These are phyloP conservation scores for Endoconidiophora polonica DNA, from an alignment of 2,329 filamentous ascomycete genomes.

Conservation along the genomic window DNA sequence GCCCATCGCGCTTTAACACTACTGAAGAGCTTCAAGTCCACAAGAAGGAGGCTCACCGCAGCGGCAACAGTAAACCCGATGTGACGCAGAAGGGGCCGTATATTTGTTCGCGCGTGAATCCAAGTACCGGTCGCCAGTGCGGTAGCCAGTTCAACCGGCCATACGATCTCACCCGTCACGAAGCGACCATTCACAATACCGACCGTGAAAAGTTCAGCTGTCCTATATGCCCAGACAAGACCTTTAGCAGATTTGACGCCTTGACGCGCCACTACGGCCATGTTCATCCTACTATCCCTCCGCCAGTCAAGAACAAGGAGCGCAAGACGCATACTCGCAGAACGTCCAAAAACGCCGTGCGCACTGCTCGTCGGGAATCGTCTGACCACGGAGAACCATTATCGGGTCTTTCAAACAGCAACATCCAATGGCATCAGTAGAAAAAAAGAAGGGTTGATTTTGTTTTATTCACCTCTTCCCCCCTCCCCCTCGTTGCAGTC, in stretches of 20 bases:
- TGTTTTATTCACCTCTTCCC: background rate
- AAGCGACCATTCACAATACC: conserved; percentile 93
- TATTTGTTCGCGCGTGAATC: conserved; percentile 83
- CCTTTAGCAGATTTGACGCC: conserved; percentile 88
- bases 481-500: no score
- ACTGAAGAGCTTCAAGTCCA: conserved; percentile 81
- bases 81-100: conserved; percentile 77
- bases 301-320: conserved; percentile 42
- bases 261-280: conserved; percentile 88
- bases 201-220: conserved; percentile 91
- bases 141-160: conserved; percentile 87
- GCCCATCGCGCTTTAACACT: conserved; percentile 73
- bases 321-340: conserved; percentile 4
- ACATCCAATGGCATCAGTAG: background rate
- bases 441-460: background rate
- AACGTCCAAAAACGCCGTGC: background rate
- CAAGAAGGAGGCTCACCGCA: conserved; percentile 82
- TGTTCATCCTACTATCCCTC: conserved; percentile 76
- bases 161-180: conserved; percentile 90
- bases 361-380: background rate
- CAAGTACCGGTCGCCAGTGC: conserved; percentile 86
- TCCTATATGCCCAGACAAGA: conserved; percentile 89
- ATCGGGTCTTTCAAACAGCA: background rate
- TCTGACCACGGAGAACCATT: background rate
- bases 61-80: conserved; percentile 33